Evolutionary conservation across 2,329 filamentous ascomycete genomes (phyloP).

Genomic region (Alternaria conjuncta): DNA sequence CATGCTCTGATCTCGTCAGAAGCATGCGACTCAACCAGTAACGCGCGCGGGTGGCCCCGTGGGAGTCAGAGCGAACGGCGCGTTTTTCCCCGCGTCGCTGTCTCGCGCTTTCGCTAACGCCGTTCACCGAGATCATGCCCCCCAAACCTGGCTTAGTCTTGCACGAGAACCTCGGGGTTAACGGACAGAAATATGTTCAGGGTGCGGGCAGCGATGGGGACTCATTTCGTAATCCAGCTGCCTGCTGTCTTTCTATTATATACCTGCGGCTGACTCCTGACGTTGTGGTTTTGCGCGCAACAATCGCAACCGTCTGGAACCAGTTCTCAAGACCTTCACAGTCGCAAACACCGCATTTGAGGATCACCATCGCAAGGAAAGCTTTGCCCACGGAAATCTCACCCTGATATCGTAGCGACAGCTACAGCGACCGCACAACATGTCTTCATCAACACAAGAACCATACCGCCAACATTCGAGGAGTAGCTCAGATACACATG

Average conservation of each 20-base stretch:
- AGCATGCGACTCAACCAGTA: background rate
- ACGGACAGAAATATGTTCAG: background rate
- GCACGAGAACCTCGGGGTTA: slow-evolving; percentile 12
- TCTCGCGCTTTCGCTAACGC: slow-evolving; percentile 22
- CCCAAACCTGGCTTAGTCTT: background rate
- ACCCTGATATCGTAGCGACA: background rate
- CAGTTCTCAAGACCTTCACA: background rate
- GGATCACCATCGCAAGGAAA: background rate
- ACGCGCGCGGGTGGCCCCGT: background rate
- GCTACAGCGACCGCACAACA: slow-evolving; percentile 6
- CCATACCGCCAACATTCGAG: slow-evolving; percentile 26
- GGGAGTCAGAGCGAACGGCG: background rate
- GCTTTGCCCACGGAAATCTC: background rate
- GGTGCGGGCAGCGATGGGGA: background rate
- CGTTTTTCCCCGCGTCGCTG: background rate
- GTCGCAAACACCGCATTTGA: background rate
- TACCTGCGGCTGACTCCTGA: background rate
- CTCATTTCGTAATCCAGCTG: background rate
- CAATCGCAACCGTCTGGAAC: background rate
- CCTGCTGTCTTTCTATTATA: background rate
- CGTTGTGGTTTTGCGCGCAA: background rate
- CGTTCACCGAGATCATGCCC: slow-evolving; percentile 18
- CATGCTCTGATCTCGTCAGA: background rate
- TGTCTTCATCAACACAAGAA: slow-evolving; percentile 21
- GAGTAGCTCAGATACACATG: slow-evolving; percentile 29